phyloP scores from a whole-genome alignment of 2,329 filamentous ascomycete genomes.

The Coniochaeta ligniaria region DNA sequence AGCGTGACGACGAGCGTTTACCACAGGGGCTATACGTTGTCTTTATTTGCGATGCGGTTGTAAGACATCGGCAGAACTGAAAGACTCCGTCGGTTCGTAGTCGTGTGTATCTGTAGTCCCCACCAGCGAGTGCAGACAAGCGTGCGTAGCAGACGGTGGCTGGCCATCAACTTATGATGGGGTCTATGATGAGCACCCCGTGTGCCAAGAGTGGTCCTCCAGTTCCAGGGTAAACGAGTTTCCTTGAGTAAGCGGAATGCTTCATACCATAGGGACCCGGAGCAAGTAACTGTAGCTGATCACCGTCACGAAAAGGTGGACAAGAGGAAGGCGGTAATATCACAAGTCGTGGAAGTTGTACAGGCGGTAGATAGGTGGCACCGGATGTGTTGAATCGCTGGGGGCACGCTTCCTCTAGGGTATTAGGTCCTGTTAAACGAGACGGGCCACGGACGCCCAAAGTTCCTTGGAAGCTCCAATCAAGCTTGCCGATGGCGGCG shows the following conservation, averaged over 20 bases:
- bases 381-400: background rate
- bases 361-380: background rate
- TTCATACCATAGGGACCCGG: background rate
- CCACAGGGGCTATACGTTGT: conserved; percentile 11
- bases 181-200: background rate
- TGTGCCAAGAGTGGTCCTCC: background rate
- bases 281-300: background rate
- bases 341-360: background rate
- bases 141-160: conserved; percentile 3
- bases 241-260: background rate
- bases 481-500: conserved; percentile 7
- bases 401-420: background rate
- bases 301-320: background rate
- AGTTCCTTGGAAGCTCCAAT: background rate
- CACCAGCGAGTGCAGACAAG: conserved; percentile 3
- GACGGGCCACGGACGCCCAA: background rate
- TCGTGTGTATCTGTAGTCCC: conserved; percentile 9
- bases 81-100: conserved; percentile 16
- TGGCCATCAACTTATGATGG: background rate
- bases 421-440: background rate
- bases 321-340: background rate
- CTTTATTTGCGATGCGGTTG: conserved; percentile 21
- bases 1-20: conserved; percentile 3
- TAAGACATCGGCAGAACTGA: conserved; percentile 23
- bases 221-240: background rate